Evolutionary conservation across 2,329 filamentous ascomycete species (phyloP), one percentile per base, ranked within the genome.

Genomic region (Penicillium decumbens): DNA sequence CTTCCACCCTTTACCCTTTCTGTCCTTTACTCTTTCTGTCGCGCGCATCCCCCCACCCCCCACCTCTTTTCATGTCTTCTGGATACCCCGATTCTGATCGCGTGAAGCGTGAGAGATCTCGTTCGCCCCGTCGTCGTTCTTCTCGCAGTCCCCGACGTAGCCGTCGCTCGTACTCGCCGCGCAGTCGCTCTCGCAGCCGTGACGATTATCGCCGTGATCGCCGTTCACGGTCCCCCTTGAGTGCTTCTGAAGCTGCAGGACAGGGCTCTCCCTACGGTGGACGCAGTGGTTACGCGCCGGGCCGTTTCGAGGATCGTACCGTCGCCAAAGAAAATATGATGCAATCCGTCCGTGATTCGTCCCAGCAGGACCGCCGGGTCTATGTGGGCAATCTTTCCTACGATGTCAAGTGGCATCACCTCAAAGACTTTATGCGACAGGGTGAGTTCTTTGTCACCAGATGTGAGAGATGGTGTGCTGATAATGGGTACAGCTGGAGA

Each of bases 341-440:
- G 89, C 87, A 84, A 75, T 90, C 83, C 69, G 86, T 96, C 64
- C 86, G 90, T 69, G 93, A 97, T 68, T 87, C 88, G 40, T 97
- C 93, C 55, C 93, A 97, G 72, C 93, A 98, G 76, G 93, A 98
- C 80, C 92, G 93, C 69, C 91, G 93, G 61, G 93, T 98, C 82
- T 98, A 98, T 72, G 93, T 98, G 71, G 93, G 93, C 75, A 98
- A 98, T 72, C 81, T 98, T 64, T 93, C 91, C 43, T 98, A 98
- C 79, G 93, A 98, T 80, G 93, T 98, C 72, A 98, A 98, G 80
- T 98, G 93, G 93, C 92, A 97, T 79, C 93, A 97, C 69, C 83
- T 98, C 57, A 98, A 98, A 80, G 93, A 98, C 78, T 97, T 97
- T 72, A 98, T 98, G 93, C 88, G 93, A 82, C 89, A 95, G 84